These are phyloP conservation scores for Penicillium lividum DNA, from an alignment of 495 filamentous ascomycete genomes.

Conservation along the genomic window DNA sequence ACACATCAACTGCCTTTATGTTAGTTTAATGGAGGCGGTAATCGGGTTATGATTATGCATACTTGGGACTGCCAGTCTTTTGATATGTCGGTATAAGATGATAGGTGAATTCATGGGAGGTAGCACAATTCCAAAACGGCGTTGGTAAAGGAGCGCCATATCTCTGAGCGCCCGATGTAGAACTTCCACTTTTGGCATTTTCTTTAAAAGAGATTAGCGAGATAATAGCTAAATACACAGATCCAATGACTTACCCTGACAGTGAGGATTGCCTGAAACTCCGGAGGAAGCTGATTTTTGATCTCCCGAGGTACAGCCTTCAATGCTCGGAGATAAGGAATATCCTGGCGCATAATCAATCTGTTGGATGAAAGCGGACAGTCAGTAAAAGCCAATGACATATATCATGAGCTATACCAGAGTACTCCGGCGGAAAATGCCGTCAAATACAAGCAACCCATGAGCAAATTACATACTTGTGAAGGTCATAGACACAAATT, in stretches of 20 bases:
- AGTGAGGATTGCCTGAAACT: slow-evolving; percentile 59
- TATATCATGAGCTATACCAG: neutral
- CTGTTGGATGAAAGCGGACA: slow-evolving; percentile 5
- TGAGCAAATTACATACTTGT: slow-evolving; percentile 41
- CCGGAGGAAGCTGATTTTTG: slow-evolving; percentile 61
- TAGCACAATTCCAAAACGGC: slow-evolving; percentile 67
- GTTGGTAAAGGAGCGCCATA: slow-evolving; percentile 60
- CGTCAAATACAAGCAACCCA: neutral
- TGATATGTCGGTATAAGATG: slow-evolving; percentile 68
- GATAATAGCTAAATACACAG: neutral
- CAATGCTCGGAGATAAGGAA: slow-evolving; percentile 47
- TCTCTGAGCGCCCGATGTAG: slow-evolving; percentile 65
- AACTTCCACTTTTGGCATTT: slow-evolving; percentile 49
- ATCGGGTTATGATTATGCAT: slow-evolving; percentile 27
- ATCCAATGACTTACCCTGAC: slow-evolving; percentile 43
- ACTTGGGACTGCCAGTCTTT: slow-evolving; percentile 76
- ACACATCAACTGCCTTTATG: slow-evolving; percentile 63
- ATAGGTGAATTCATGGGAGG: slow-evolving; percentile 70
- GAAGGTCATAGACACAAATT: slow-evolving; percentile 62
- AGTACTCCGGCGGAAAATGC: neutral
- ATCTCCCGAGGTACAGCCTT: slow-evolving; percentile 63
- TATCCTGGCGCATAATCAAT: slow-evolving; percentile 46
- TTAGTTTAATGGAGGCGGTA: slow-evolving; percentile 14
- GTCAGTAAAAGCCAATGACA: neutral
- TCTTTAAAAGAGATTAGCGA: slow-evolving; percentile 20